phyloP scores from a whole-genome alignment of 169 alveolate genomes.

The Theileria parva region DNA sequence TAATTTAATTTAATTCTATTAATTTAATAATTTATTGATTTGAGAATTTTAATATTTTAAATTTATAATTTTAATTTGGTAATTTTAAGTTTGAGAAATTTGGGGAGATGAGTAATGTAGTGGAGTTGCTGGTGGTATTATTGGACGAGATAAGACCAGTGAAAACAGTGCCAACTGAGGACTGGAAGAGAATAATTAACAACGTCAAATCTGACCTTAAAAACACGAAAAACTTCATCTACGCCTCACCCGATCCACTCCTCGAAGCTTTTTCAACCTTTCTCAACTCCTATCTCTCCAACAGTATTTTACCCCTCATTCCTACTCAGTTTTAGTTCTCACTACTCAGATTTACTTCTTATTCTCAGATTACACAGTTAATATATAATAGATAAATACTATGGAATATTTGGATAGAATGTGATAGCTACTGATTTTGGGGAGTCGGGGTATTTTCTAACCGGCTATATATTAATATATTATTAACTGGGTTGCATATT shows the following conservation, averaged over 20 bases:
- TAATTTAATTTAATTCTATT: neutral
- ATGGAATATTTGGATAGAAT: too few relatives aligned
- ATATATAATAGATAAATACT: too few relatives aligned
- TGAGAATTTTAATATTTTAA: too few relatives aligned
- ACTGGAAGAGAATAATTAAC: slow-evolving; percentile 10
- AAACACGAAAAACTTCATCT: slow-evolving; percentile 16
- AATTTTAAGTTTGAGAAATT: too few relatives aligned
- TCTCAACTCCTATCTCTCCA: slow-evolving; percentile 21
- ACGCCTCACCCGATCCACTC: slow-evolving; percentile 35
- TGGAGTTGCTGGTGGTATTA: slow-evolving; percentile 41
- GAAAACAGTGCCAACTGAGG: neutral
- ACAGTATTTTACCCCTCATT: slow-evolving; percentile 8
- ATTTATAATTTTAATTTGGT: too few relatives aligned
- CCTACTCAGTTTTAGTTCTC: neutral
- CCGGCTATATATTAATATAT: neutral
- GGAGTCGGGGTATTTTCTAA: too few relatives aligned
- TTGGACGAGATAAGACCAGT: slow-evolving; percentile 33
- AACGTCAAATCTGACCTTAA: slow-evolving; percentile 16
- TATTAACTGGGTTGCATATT: neutral
- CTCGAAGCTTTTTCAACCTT: slow-evolving; percentile 37
- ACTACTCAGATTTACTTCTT: too few relatives aligned
- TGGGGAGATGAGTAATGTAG: slow-evolving; percentile 31
- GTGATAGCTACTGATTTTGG: too few relatives aligned
- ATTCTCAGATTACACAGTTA: too few relatives aligned
- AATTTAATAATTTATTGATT: too few relatives aligned